A percentile compares a stretch with the other conserved stretches of the same genome.
Conservation (phyloP, 1,284 basidiomycete genomes). For the Ganoderma lingzhi region DNA sequence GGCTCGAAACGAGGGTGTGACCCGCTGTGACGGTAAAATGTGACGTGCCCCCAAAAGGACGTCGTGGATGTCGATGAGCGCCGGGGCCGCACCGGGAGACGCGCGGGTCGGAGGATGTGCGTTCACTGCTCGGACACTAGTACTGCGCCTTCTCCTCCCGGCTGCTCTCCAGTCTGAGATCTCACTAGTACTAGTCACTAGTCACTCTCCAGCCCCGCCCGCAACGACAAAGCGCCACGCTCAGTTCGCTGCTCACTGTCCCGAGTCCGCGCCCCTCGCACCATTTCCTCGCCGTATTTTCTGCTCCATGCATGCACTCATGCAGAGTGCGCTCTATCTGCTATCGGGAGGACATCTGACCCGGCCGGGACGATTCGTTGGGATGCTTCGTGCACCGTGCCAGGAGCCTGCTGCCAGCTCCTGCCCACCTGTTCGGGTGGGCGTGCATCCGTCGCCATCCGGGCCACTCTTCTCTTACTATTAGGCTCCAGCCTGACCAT, state of each 20-base stretch:
- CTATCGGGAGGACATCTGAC: constrained; percentile 28
- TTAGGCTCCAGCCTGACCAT: not conserved
- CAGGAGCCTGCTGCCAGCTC: constrained; percentile 3
- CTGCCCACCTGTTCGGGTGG: constrained; percentile 16
- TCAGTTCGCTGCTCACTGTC: constrained; percentile 5
- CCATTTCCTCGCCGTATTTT: constrained; percentile 1
- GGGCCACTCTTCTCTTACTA: constrained; percentile 5
- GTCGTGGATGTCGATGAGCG: not conserved
- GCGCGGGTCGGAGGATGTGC: constrained; percentile 17
- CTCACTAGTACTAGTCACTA: not conserved
- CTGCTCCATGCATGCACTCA: not conserved
- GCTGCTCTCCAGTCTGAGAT: not conserved
- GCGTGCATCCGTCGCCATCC: constrained; percentile 16
- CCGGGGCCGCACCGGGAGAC: not conserved
- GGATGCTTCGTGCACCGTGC: constrained; percentile 14
- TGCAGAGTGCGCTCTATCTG: constrained; percentile 14
- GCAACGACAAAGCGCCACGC: constrained; percentile 15
- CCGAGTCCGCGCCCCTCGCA: constrained; percentile 1
- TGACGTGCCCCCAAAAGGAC: constrained; percentile 27
- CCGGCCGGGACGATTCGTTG: constrained; percentile 18
- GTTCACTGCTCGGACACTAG: constrained; percentile 3
- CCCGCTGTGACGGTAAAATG: constrained; percentile 29
- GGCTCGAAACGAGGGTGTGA: constrained; percentile 14
- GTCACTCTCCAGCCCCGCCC: constrained; percentile 4
- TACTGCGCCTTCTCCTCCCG: constrained; percentile 12